Conservation (phyloP, 2,329 filamentous ascomycete genomes). For the Keithomyces neogunnii region DNA sequence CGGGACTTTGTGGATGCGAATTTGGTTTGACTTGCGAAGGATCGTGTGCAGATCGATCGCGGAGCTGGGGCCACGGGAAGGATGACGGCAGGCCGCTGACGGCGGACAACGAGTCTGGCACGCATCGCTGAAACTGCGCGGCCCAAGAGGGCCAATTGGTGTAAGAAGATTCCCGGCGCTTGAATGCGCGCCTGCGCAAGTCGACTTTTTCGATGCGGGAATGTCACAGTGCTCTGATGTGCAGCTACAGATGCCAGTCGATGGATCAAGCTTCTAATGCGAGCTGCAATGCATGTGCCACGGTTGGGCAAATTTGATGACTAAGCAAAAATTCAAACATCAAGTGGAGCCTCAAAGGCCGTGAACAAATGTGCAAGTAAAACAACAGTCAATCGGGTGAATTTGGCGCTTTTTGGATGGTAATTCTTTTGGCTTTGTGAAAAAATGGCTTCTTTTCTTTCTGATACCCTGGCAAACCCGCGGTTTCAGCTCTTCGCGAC, state of each 20-base stretch:
- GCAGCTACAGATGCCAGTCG: too few relatives aligned
- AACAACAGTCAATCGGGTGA: neutral
- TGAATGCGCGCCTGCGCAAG: too few relatives aligned
- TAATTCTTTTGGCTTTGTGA: constrained; percentile 8
- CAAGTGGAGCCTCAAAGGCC: neutral
- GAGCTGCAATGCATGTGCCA: too few relatives aligned
- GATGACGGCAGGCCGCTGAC: constrained; percentile 11
- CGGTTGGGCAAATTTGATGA: neutral
- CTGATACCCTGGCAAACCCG: constrained; percentile 34
- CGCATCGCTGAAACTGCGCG: constrained; percentile 24
- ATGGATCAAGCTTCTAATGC: too few relatives aligned
- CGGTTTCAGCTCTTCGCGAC: constrained; percentile 60
- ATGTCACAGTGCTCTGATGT: too few relatives aligned
- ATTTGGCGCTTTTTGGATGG: neutral
- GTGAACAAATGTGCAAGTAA: neutral
- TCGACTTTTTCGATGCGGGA: too few relatives aligned
- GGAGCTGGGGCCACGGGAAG: constrained; percentile 10
- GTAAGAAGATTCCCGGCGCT: too few relatives aligned
- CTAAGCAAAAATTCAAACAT: constrained; percentile 2
- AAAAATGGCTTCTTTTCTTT: constrained; percentile 35
- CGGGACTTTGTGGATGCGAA: constrained; percentile 21
- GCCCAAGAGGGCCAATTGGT: constrained; percentile 3
- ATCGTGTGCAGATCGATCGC: constrained; percentile 15
- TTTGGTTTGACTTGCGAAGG: constrained; percentile 19
- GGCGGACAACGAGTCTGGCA: constrained; percentile 27